Base-by-base conservation (phyloP, 352 stramenopile species). In the Paralagenidium karlingii region DNA sequence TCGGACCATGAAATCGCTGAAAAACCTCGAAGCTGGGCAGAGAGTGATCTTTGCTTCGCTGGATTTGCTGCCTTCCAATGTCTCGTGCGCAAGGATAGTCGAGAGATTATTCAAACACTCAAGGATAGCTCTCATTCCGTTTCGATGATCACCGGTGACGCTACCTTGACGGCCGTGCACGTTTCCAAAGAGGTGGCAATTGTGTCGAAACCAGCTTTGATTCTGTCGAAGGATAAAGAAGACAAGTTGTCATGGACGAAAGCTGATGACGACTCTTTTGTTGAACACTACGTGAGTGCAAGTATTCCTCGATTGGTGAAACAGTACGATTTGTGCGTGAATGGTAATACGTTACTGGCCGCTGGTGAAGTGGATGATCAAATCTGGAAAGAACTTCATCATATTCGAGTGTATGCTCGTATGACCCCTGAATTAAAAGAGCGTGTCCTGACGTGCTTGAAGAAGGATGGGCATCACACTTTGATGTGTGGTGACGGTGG, bases 111-210 rank as follows among this genome's bases (percentile, higher is more conserved):
- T 25, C 74, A 90, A 48, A 80, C 96, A 43, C 58, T 99, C 25
- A 71, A 78, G 38, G 75, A 79, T 19, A 96, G 83, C 47, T 85
- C 78, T 13, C 93, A 99, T 55, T 45, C 71, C n/a, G 78, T 96
- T 10, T 90, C 93, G 16, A 99, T 99, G 91, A 98, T 99, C 52
- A 99, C 96, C 10, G 96, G 96, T 40, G 96, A 99, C 61, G 84
- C 86, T 25, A 85, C 94, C 8, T 69, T 98, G 21, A 99, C 96
- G 27, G 96, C 96, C 25, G 84, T 93, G 21, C 88, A 99, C 46
- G 96, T 99, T 18, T 96, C 94, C 7, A 80, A 84, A 44, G 78
- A 98, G 49, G 92, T 98, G 2, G 81, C 82, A 26, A 98, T 99
- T 38, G 62, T 98, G 29, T 64, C 64, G 41, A 63, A 60, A 30